Conservation (phyloP, 129 eudicot genomes). For the Erigeron canadensis region DNA sequence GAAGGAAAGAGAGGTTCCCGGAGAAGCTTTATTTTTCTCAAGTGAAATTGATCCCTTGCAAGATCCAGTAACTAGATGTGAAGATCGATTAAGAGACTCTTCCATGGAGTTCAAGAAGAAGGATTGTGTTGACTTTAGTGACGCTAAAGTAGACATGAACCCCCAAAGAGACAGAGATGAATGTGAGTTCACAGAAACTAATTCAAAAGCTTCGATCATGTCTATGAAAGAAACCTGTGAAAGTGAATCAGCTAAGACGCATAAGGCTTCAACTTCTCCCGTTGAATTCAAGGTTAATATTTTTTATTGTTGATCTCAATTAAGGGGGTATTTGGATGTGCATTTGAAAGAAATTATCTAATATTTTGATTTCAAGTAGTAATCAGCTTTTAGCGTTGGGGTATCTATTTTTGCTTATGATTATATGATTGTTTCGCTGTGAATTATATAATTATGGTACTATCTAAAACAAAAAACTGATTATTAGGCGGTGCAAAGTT, state of each 20-base stretch:
- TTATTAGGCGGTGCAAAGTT: background rate
- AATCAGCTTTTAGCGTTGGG: background rate
- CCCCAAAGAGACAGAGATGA: background rate
- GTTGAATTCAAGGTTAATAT: constrained; percentile 32
- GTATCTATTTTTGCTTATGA: constrained; percentile 11
- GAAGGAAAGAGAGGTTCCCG: constrained; percentile 38
- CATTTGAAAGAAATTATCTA: background rate
- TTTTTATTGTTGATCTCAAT: background rate
- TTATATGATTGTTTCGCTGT: background rate
- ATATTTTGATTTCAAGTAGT: constrained; percentile 7
- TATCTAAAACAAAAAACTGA: constrained; percentile 12
- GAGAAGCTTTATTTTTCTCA: constrained; percentile 23
- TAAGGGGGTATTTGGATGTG: constrained; percentile 5
- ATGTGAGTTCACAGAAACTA: constrained; percentile 22
- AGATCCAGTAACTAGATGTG: constrained; percentile 21
- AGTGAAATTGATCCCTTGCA: constrained; percentile 28
- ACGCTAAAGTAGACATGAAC: background rate
- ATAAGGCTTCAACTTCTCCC: constrained; percentile 3
- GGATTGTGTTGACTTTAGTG: background rate
- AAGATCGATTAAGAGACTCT: constrained; percentile 16
- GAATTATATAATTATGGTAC: background rate
- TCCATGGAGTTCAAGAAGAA: constrained; percentile 22
- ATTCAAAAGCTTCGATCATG: constrained; percentile 26
- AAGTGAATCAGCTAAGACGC: constrained; percentile 20
- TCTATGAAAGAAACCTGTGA: constrained; percentile 28